Percentiles rank a stretch among this genome's conserved stretches.
Evolutionary conservation across 2,329 filamentous ascomycete species (phyloP).

Genomic region (Mycocentrospora acerina): DNA sequence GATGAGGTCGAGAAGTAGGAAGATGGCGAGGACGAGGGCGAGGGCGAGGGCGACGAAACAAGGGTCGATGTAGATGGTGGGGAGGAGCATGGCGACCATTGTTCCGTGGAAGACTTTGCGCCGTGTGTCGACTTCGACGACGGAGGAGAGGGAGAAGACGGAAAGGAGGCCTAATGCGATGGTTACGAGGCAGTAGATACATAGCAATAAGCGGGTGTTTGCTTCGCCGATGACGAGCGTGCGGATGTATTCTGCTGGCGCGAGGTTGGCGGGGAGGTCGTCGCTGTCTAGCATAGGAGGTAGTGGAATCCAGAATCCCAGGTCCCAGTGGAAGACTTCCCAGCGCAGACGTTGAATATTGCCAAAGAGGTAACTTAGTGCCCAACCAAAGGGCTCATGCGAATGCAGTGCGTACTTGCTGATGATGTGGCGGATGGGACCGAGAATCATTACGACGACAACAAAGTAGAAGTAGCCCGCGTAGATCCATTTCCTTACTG

Average conservation of each 20-base stretch:
- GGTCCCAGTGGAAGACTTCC: conserved; percentile 66
- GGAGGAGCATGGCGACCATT: conserved; percentile 95
- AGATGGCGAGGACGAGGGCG: conserved; percentile 76
- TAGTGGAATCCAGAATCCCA: conserved; percentile 75
- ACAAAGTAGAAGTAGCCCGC: conserved; percentile 74
- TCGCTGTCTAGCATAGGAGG: conserved; percentile 50
- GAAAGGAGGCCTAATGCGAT: conserved; percentile 70
- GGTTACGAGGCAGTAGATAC: conserved; percentile 71
- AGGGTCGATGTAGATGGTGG: conserved; percentile 83
- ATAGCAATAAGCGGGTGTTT: conserved; percentile 77
- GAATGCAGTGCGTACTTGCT: conserved; percentile 65
- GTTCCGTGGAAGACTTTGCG: conserved; percentile 98
- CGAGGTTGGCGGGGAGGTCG: conserved; percentile 12
- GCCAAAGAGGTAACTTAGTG: conserved; percentile 83
- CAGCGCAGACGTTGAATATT: conserved; percentile 72
- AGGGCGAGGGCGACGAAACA: conserved; percentile 79
- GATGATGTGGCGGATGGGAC: conserved; percentile 72
- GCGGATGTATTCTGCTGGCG: conserved; percentile 63
- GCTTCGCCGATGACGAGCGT: conserved; percentile 68
- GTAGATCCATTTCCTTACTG: conserved; percentile 78
- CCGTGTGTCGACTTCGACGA: conserved; percentile 91
- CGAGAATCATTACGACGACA: conserved; percentile 66
- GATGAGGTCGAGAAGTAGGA: conserved; percentile 84
- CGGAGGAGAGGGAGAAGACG: conserved; percentile 71
- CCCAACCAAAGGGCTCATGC: conserved; percentile 88